These are phyloP conservation scores for Myxozyma vanderwaltii DNA, from an alignment of 805 yeast species.

Conservation along the genomic window DNA sequence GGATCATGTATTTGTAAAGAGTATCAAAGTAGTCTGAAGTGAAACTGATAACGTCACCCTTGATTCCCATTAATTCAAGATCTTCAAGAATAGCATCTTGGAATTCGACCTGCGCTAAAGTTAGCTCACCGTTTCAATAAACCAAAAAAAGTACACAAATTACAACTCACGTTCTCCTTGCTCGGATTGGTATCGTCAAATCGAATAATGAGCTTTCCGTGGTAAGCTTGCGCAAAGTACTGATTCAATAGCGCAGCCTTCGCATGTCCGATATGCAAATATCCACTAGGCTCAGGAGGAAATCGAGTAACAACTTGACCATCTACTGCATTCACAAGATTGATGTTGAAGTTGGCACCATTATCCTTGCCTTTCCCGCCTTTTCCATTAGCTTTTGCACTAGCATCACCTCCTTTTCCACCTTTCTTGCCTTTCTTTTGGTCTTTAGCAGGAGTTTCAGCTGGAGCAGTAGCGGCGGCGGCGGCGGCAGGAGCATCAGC, in stretches of 20 bases:
- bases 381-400: constrained; percentile 1
- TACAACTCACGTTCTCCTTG: constrained; percentile 67
- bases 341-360: constrained; percentile 93
- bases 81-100: constrained; percentile 94
- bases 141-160: neutral
- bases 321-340: constrained; percentile 83
- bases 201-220: constrained; percentile 94
- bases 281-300: constrained; percentile 99
- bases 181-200: constrained; percentile 98
- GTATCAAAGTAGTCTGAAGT: constrained; percentile 91
- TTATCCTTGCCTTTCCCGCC: constrained; percentile 57
- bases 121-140: neutral
- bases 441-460: neutral
- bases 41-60: constrained; percentile 84
- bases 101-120: constrained; percentile 60
- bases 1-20: constrained; percentile 84
- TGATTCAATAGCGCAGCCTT: constrained; percentile 97
- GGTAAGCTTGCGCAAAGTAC: constrained; percentile 92
- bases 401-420: constrained; percentile 13
- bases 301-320: constrained; percentile 98
- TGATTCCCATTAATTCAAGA: constrained; percentile 83
- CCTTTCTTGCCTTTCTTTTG: constrained; percentile 13
- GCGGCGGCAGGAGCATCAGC: constrained; percentile 11
- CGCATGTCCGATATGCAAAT: constrained; percentile 98
- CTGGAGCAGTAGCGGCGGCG: neutral